phyloP scores from a whole-genome alignment of 257 asterid genomes.

The Plectranthus barbatus region DNA sequence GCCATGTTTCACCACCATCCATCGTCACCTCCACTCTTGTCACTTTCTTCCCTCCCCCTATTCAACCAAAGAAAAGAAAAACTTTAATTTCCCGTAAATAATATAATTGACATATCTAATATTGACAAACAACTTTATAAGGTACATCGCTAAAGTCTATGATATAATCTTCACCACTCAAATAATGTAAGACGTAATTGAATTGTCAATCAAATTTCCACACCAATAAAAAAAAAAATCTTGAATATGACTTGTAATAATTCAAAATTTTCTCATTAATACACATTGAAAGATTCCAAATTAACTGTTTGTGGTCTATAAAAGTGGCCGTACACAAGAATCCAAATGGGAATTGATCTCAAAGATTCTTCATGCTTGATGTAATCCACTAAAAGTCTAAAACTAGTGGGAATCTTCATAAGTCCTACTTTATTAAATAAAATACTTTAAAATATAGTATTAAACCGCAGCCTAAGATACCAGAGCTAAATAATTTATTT shows the following conservation, averaged over 20 bases:
- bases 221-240: background rate
- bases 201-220: too few species aligned
- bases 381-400: background rate
- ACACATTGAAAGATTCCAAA: background rate
- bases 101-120: background rate
- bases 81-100: background rate
- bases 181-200: too few species aligned
- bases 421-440: background rate
- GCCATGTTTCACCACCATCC: constrained; percentile 93
- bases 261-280: background rate
- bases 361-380: background rate
- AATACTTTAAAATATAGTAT: constrained; percentile 1
- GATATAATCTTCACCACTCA: too few species aligned
- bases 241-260: background rate
- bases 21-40: constrained; percentile 81
- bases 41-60: constrained; percentile 95
- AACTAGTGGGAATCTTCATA: constrained; percentile 1
- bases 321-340: background rate
- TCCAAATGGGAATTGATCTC: background rate
- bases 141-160: background rate
- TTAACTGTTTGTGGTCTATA: background rate
- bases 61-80: background rate
- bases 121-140: background rate
- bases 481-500: constrained; percentile 20
- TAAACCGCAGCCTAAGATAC: constrained; percentile 20